Percentiles rank a stretch among this genome's conserved stretches.
phyloP scores from a whole-genome alignment of 352 stramenopile genomes.

The Globisporangium iwayamae region DNA sequence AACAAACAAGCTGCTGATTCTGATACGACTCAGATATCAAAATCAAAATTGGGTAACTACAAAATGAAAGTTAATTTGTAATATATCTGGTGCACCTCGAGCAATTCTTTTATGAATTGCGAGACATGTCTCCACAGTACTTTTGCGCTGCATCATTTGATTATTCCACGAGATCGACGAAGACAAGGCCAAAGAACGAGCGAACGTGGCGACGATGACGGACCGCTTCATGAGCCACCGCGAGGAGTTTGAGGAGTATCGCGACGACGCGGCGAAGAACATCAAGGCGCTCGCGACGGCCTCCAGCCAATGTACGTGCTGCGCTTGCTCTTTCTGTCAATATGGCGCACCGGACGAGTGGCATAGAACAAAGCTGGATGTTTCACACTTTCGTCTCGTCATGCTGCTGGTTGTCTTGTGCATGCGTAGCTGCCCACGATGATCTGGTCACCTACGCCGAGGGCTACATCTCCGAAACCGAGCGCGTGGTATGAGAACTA shows the following conservation, averaged over 20 bases:
- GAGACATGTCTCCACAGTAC: not conserved
- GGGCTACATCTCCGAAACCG: conserved; percentile 64
- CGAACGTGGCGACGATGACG: conserved; percentile 40
- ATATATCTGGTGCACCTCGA: no score
- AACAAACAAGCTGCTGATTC: no score
- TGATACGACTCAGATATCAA: no score
- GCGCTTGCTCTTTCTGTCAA: not conserved
- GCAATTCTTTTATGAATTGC: no score
- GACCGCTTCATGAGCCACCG: conserved; percentile 71
- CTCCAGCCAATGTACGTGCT: conserved; percentile 16
- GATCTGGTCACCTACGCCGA: conserved; percentile 49
- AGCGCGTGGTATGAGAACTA: conserved; percentile 47
- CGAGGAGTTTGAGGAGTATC: conserved; percentile 80
- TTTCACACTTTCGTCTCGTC: not conserved
- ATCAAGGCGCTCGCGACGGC: conserved; percentile 55
- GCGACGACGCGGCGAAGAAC: conserved; percentile 62
- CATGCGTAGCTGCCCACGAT: conserved; percentile 30
- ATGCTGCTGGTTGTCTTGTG: not conserved
- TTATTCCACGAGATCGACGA: not conserved
- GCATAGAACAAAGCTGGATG: not conserved
- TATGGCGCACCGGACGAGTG: not conserved
- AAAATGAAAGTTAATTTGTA: no score
- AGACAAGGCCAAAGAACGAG: not conserved
- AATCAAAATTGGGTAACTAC: no score
- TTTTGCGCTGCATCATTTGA: not conserved